phyloP scores from a whole-genome alignment of 352 stramenopile species.

The Globisporangium perplexum region DNA sequence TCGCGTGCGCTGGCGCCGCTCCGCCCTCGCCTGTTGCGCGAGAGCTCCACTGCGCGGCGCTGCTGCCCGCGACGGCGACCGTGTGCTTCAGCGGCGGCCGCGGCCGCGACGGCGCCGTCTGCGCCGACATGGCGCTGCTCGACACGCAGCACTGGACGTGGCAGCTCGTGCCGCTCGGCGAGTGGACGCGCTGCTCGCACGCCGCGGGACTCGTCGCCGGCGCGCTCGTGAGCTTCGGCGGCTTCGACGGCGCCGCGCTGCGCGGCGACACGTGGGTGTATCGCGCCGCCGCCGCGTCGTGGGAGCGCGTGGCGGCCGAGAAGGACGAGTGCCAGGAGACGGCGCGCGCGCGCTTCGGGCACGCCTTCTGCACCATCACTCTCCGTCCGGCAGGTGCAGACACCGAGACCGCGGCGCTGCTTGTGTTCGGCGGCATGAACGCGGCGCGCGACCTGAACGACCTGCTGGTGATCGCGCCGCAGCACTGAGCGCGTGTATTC shows the following conservation, averaged over 20 bases:
- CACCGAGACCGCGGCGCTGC: conserved; percentile 15
- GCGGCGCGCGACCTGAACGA: conserved; percentile 39
- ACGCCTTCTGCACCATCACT: conserved; percentile 13
- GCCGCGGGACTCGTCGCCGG: conserved; percentile 21
- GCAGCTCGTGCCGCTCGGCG: conserved; percentile 46
- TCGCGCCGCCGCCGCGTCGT: conserved; percentile 38
- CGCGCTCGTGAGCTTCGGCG: conserved; percentile 40
- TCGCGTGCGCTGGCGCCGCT: conserved; percentile 16
- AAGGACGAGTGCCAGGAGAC: neutral
- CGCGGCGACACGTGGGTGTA: conserved; percentile 41
- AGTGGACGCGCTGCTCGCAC: conserved; percentile 52
- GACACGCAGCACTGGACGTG: conserved; percentile 31
- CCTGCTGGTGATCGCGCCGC: conserved; percentile 18
- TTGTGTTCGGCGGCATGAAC: conserved; percentile 61
- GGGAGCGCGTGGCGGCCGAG: conserved; percentile 16
- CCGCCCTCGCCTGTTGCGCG: conserved; percentile 35
- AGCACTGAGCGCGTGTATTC: neutral
- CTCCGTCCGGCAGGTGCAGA: neutral
- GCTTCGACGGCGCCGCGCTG: conserved; percentile 45
- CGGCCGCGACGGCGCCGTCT: conserved; percentile 44
- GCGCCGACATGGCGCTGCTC: conserved; percentile 51
- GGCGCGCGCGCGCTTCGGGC: conserved; percentile 32
- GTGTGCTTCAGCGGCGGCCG: conserved; percentile 47
- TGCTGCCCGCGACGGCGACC: conserved; percentile 9
- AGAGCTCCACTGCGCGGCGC: conserved; percentile 41